phyloP scores from a whole-genome alignment of 1,284 basidiomycete genomes.

The Rhodotorula sp. region DNA sequence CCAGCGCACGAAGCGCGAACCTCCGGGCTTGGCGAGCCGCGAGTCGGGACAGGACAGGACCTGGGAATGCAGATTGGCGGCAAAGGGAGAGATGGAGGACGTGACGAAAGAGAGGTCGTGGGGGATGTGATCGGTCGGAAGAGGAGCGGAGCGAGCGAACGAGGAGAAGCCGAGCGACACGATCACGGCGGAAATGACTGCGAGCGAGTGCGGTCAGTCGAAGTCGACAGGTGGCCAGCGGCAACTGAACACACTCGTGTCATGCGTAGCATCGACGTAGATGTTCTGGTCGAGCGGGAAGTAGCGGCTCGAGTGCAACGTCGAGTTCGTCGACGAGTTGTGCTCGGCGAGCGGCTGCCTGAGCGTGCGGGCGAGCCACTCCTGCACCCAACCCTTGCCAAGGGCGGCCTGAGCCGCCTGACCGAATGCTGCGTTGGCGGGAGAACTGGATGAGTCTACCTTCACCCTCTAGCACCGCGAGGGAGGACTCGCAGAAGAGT shows the following conservation, averaged over 20 bases:
- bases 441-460: not conserved
- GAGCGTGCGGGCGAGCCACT: conserved; percentile 54
- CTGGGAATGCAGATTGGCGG: conserved; percentile 61
- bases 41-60: conserved; percentile 56
- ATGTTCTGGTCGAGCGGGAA: conserved; percentile 65
- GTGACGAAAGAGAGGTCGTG: conserved; percentile 57
- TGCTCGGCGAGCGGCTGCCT: conserved; percentile 55
- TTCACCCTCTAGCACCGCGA: too few relatives aligned
- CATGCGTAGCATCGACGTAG: conserved; percentile 61
- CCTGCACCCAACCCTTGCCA: conserved; percentile 51
- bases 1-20: conserved; percentile 46
- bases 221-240: not conserved
- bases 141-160: conserved; percentile 65
- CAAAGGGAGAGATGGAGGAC: conserved; percentile 59
- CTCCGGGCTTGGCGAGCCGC: conserved; percentile 42
- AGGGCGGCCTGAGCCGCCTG: conserved; percentile 50
- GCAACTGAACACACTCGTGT: conserved; percentile 39
- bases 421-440: conserved; percentile 42
- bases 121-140: conserved; percentile 70
- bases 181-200: conserved; percentile 47
- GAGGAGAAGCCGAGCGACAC: conserved; percentile 65
- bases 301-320: conserved; percentile 57
- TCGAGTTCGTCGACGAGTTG: conserved; percentile 60
- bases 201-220: not conserved
- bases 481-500: conserved; percentile 44